These are phyloP conservation scores for Alternaria ethzedia DNA, from an alignment of 2,329 filamentous ascomycete species.

Conservation along the genomic window DNA sequence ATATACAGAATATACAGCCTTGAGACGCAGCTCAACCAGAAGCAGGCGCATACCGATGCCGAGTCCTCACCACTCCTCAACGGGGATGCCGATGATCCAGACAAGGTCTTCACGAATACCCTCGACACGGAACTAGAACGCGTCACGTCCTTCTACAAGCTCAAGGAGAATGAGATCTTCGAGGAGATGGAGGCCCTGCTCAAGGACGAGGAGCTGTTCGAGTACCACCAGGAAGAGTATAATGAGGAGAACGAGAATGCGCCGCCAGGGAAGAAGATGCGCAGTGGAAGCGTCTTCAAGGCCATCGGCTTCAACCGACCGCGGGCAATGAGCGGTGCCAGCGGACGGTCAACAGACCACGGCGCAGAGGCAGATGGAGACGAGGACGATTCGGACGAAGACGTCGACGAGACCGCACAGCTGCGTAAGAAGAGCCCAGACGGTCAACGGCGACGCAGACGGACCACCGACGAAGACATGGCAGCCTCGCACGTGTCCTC, in stretches of 20 bases:
- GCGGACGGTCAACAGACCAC: slow-evolving; percentile 48
- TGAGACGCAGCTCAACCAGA: slow-evolving; percentile 80
- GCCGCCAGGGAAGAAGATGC: slow-evolving; percentile 47
- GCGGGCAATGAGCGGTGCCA: slow-evolving; percentile 54
- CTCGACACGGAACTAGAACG: slow-evolving; percentile 92
- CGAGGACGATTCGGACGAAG: slow-evolving; percentile 64
- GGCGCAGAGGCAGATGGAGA: slow-evolving; percentile 56
- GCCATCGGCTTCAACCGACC: slow-evolving; percentile 54
- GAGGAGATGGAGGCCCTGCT: slow-evolving; percentile 81
- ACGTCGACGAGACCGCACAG: slow-evolving; percentile 58
- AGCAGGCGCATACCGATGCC: slow-evolving; percentile 66
- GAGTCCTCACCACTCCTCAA: slow-evolving; percentile 85
- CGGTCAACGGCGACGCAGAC: slow-evolving; percentile 33
- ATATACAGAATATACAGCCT: slow-evolving; percentile 83
- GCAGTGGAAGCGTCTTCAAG: slow-evolving; percentile 61
- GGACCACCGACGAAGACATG: slow-evolving; percentile 58
- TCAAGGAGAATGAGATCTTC: slow-evolving; percentile 88
- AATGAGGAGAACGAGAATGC: slow-evolving; percentile 47
- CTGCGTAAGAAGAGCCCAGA: slow-evolving; percentile 50
- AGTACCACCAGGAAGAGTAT: slow-evolving; percentile 59
- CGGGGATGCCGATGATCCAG: slow-evolving; percentile 69
- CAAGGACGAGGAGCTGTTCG: slow-evolving; percentile 72
- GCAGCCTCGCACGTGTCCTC: slow-evolving; percentile 67
- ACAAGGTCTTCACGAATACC: slow-evolving; percentile 79
- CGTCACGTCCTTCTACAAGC: slow-evolving; percentile 85